Base-by-base conservation (phyloP, 352 stramenopile genomes). In the Phytophthora fragariae region DNA sequence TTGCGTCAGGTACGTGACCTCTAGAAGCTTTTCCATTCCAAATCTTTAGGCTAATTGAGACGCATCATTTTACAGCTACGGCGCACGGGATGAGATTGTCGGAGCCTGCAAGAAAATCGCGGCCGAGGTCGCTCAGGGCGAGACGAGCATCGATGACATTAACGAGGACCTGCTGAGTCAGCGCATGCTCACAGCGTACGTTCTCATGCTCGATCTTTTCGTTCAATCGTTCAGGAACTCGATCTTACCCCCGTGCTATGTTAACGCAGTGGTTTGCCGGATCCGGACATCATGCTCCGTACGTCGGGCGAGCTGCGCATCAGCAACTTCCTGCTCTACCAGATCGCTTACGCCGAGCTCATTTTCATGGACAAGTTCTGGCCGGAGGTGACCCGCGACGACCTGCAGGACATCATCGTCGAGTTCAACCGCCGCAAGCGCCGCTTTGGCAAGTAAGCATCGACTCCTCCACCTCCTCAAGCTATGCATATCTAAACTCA, bases 311-410 rank as follows among this genome's bases (percentile, higher is more conserved):
- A 99, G 72, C 74, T 87, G 65, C 92, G 97, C 47, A 82, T 99
- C 52, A 98, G 92, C 77, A 99, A 99, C 81, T 99, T 99, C 74
- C 69, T 99, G 55, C 78, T 99, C 1, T 99, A 94, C 85, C 95
- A 99, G 75, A 87, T 92, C 50, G 96, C 96, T 6, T 99, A 99
- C 83, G 73, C 95, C 44, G 96, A 99, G 81, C 79, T 99, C 15
- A 96, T 97, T 75, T 97, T 99, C 76, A 85, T 96, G 37, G 83
- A 98, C 71, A 99, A 99, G 73, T 86, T 93, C 19, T 99, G 97
- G 97, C 97, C 97, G 17, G 97, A 99, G 76, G 89, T 99, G 75
- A 97, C 84, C 46, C 80, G 82, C 17, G 73, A 91, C 14, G 92
- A 97, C 70, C 79, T 98, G 67, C 67, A 86, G 54, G 79, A 87